Evolutionary conservation across 805 yeast species (phyloP).

Genomic region (Brettanomyces bruxellensis): DNA sequence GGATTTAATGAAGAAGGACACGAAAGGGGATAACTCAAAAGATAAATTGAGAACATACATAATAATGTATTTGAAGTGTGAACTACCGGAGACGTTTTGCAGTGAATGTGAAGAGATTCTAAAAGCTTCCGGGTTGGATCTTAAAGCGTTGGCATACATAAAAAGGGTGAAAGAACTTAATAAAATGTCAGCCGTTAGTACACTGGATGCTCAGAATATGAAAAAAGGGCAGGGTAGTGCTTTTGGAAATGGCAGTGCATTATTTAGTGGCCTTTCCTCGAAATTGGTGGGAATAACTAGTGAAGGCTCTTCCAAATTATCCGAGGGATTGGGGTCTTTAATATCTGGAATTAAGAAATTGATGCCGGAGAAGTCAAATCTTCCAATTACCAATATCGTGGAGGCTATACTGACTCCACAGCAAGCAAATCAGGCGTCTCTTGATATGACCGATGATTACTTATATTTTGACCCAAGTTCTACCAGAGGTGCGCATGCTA

Average conservation of each 20-base stretch:
- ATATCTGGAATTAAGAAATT: slow-evolving; percentile 82
- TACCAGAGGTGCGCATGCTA: slow-evolving; percentile 81
- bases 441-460: slow-evolving; percentile 78
- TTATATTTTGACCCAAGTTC: slow-evolving; percentile 80
- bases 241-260: slow-evolving; percentile 31
- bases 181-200: slow-evolving; percentile 33
- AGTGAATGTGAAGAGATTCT: slow-evolving; percentile 59
- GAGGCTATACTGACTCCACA: slow-evolving; percentile 86
- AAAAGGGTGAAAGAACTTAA: slow-evolving; percentile 73
- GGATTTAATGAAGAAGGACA: slow-evolving; percentile 39
- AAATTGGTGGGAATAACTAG: slow-evolving; percentile 65
- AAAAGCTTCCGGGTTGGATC: slow-evolving; percentile 44
- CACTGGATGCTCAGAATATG: slow-evolving; percentile 22
- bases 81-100: slow-evolving; percentile 37
- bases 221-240: slow-evolving; percentile 19
- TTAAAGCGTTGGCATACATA: slow-evolving; percentile 61
- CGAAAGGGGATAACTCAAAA: slow-evolving; percentile 45
- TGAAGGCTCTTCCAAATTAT: slow-evolving; percentile 55
- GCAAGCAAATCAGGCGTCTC: slow-evolving; percentile 50
- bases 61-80: slow-evolving; percentile 57
- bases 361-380: slow-evolving; percentile 77
- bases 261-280: slow-evolving; percentile 66
- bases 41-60: slow-evolving; percentile 88
- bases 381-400: slow-evolving; percentile 85
- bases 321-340: slow-evolving; percentile 84